phyloP scores from a whole-genome alignment of 2,329 filamentous ascomycete species.

The Aspergillus hiratsukae region DNA sequence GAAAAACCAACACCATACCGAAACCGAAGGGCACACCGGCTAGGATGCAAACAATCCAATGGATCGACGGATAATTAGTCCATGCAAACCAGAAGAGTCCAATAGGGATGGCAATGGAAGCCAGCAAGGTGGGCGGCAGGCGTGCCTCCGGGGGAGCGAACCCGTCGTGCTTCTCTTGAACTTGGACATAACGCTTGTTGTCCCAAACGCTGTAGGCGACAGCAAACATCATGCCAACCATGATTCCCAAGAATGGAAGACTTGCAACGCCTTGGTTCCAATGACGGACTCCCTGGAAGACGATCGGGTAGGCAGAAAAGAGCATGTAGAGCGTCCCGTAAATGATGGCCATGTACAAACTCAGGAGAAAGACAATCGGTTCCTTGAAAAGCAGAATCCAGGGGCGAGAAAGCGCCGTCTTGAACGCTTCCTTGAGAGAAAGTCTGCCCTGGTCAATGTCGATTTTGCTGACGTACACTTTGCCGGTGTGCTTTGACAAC shows the following conservation, averaged over 20 bases:
- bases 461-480: conserved; percentile 42
- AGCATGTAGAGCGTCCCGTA: conserved; percentile 30
- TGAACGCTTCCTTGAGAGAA: conserved; percentile 36
- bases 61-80: conserved; percentile 46
- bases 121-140: conserved; percentile 47
- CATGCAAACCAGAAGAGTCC: conserved; percentile 58
- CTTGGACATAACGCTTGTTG: conserved; percentile 30
- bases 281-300: conserved; percentile 24
- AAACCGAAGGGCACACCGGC: conserved; percentile 37
- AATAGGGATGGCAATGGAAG: conserved; percentile 49
- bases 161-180: conserved; percentile 18
- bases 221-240: conserved; percentile 30
- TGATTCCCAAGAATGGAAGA: conserved; percentile 28
- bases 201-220: conserved; percentile 36
- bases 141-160: conserved; percentile 53
- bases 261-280: conserved; percentile 27
- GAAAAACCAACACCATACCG: conserved; percentile 38
- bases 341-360: conserved; percentile 27
- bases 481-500: conserved; percentile 48
- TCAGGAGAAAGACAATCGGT: conserved; percentile 35
- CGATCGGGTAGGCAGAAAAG: conserved; percentile 28
- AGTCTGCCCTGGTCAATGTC: conserved; percentile 41
- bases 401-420: conserved; percentile 48
- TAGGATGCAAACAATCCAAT: conserved; percentile 36
- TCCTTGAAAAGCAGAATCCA: conserved; percentile 47